A percentile compares a stretch with the other conserved stretches of the same genome.
Conservation (phyloP, 371 early-diverging fungal species). For the Mucor mucedo region DNA sequence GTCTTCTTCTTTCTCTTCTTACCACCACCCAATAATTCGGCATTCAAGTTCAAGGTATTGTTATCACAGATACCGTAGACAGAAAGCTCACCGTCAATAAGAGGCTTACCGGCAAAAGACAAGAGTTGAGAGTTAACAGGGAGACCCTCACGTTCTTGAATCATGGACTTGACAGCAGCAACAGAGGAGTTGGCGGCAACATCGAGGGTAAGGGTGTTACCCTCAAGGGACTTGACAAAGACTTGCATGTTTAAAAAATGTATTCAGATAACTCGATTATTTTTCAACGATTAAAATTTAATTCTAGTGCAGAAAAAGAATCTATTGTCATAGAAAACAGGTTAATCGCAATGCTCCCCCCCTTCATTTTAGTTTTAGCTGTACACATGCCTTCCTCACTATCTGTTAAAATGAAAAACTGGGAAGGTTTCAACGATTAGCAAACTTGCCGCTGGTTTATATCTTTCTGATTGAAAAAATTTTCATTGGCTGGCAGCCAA, state of each 20-base stretch:
- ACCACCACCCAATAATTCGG: slow-evolving; percentile 82
- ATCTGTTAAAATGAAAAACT: slow-evolving; percentile 32
- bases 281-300: slow-evolving; percentile 28
- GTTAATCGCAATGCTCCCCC: background rate
- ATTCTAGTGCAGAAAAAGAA: slow-evolving; percentile 38
- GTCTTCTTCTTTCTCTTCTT: slow-evolving; percentile 99
- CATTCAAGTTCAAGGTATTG: slow-evolving; percentile 84
- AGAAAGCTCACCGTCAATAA: slow-evolving; percentile 79
- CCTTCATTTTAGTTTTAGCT: background rate
- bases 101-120: slow-evolving; percentile 93
- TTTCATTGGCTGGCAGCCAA: background rate
- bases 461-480: slow-evolving; percentile 8
- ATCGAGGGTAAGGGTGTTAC: slow-evolving; percentile 87
- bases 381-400: slow-evolving; percentile 39
- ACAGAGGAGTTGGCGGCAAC: slow-evolving; percentile 77
- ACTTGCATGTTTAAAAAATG: slow-evolving; percentile 72
- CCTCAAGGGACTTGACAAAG: slow-evolving; percentile 86
- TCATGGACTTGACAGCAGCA: slow-evolving; percentile 85
- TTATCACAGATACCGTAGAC: slow-evolving; percentile 86
- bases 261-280: slow-evolving; percentile 49
- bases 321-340: slow-evolving; percentile 8
- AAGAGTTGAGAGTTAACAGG: slow-evolving; percentile 92
- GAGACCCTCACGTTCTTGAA: slow-evolving; percentile 92
- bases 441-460: background rate
- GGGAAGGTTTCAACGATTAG: slow-evolving; percentile 19